These are phyloP conservation scores for Calonectria fujianensis DNA, from an alignment of 2,329 filamentous ascomycete genomes.

Conservation along the genomic window DNA sequence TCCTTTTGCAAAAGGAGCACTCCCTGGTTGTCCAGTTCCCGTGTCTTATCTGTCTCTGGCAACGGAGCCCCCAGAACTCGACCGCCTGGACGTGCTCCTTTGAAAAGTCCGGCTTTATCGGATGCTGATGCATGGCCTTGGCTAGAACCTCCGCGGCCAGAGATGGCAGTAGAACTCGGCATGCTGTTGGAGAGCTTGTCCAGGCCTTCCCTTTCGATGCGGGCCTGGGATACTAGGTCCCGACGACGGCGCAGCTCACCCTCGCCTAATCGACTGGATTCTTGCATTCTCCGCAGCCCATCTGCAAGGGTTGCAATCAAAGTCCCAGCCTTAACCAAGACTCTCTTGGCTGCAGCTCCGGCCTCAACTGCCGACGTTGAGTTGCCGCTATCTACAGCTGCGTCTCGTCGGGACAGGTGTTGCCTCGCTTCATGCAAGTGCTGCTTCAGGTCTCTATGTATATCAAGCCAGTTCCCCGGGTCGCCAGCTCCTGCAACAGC, in stretches of 20 bases:
- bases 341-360: slow-evolving; percentile 83
- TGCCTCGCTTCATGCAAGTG: slow-evolving; percentile 79
- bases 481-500: slow-evolving; percentile 68
- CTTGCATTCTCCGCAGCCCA: slow-evolving; percentile 76
- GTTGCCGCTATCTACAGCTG: slow-evolving; percentile 62
- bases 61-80: slow-evolving; percentile 83
- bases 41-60: slow-evolving; percentile 84
- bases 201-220: slow-evolving; percentile 84
- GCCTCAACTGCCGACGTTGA: slow-evolving; percentile 74
- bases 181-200: slow-evolving; percentile 81
- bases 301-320: slow-evolving; percentile 79
- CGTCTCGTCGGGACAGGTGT: slow-evolving; percentile 80
- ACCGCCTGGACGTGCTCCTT: slow-evolving; percentile 65
- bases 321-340: slow-evolving; percentile 80
- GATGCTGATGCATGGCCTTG: slow-evolving; percentile 68
- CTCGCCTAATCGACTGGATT: slow-evolving; percentile 76
- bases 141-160: slow-evolving; percentile 65
- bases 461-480: slow-evolving; percentile 84
- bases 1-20: slow-evolving; percentile 84
- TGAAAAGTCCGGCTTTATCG: slow-evolving; percentile 71
- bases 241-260: slow-evolving; percentile 83
- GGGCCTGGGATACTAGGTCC: slow-evolving; percentile 81
- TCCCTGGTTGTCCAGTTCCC: slow-evolving; percentile 85
- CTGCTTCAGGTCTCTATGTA: slow-evolving; percentile 83
- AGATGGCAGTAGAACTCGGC: slow-evolving; percentile 55